Conservation (phyloP, 768 basidiomycete species). For the Tricholoma furcatifolium region DNA sequence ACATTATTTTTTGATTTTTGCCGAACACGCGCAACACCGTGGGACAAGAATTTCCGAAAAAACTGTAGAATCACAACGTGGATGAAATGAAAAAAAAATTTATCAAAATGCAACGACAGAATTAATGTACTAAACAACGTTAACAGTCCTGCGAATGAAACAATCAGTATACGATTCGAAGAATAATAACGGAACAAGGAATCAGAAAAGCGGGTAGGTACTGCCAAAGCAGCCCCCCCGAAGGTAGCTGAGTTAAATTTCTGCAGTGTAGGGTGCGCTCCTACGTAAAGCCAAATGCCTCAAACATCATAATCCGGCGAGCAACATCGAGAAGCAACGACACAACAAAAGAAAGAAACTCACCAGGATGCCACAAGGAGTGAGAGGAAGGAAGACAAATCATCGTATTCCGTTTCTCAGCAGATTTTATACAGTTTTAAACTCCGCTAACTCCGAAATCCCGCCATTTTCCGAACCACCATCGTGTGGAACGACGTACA, state of each 20-base stretch:
- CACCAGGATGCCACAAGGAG: slow-evolving; percentile 16
- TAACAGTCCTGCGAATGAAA: too few relatives aligned
- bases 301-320: slow-evolving; percentile 66
- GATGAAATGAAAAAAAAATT: background rate
- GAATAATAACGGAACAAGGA: slow-evolving; percentile 12
- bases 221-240: slow-evolving; percentile 52
- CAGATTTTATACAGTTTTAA: slow-evolving; percentile 31
- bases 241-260: slow-evolving; percentile 92
- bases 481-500: slow-evolving; percentile 7
- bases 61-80: too few relatives aligned
- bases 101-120: too few relatives aligned
- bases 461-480: slow-evolving; percentile 13
- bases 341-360: slow-evolving; percentile 20
- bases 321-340: slow-evolving; percentile 9
- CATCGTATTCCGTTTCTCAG: slow-evolving; percentile 11
- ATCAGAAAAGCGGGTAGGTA: slow-evolving; percentile 43
- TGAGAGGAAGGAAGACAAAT: background rate
- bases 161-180: background rate
- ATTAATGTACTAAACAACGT: too few relatives aligned
- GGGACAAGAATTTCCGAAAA: too few relatives aligned
- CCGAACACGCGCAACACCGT: too few relatives aligned
- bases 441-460: slow-evolving; percentile 33
- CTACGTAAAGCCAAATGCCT: slow-evolving; percentile 93
- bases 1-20: too few relatives aligned
- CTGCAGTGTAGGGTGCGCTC: slow-evolving; percentile 70